Percentiles rank a stretch among this genome's conserved stretches.
Evolutionary conservation across 2,329 filamentous ascomycete genomes (phyloP).

Genomic region (Aspergillus neoniger): DNA sequence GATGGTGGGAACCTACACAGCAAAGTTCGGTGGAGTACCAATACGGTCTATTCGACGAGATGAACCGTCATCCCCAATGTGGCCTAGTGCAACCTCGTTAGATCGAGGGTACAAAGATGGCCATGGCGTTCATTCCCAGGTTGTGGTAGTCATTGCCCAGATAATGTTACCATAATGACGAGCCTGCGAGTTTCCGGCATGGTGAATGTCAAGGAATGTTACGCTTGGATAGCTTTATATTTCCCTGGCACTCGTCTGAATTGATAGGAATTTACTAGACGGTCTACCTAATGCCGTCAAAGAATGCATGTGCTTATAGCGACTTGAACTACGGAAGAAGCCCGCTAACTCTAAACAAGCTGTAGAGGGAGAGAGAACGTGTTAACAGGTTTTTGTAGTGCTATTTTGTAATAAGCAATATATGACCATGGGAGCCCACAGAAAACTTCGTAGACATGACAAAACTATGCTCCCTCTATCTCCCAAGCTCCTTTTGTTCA

Average conservation of each 20-base stretch:
- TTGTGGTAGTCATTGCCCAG: not conserved
- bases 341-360: not conserved
- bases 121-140: not conserved
- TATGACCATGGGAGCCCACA: not conserved
- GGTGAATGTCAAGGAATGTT: too few relatives aligned
- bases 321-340: too few relatives aligned
- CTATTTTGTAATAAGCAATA: not conserved
- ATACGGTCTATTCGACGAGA: conserved; percentile 41
- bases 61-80: conserved; percentile 28
- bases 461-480: not conserved
- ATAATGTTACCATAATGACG: not conserved
- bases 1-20: conserved; percentile 41
- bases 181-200: too few relatives aligned
- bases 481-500: not conserved
- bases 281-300: too few relatives aligned
- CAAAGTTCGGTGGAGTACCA: conserved; percentile 39
- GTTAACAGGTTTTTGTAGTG: not conserved
- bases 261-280: too few relatives aligned
- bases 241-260: too few relatives aligned
- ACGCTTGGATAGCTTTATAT: too few relatives aligned
- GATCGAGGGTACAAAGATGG: not conserved
- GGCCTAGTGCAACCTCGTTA: conserved; percentile 13
- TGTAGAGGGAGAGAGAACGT: not conserved
- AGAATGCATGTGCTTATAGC: not conserved
- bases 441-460: not conserved